A percentile compares a stretch with the other conserved stretches of the same genome.
These are phyloP conservation scores for Mortierella sp. DNA, from an alignment of 371 early-diverging fungal genomes.

Conservation along the genomic window DNA sequence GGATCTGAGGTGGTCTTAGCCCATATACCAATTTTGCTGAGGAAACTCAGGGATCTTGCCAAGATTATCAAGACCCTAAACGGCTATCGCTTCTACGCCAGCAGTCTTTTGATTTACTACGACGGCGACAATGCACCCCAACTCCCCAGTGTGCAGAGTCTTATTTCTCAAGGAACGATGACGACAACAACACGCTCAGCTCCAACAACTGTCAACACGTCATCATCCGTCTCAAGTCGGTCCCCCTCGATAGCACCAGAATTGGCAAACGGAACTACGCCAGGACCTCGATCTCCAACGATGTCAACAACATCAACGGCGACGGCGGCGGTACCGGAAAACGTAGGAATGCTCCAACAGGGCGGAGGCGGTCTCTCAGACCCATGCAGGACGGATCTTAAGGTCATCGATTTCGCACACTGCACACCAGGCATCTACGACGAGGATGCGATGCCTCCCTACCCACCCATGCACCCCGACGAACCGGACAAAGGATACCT, in stretches of 20 bases:
- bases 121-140: slow-evolving; percentile 69
- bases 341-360: background rate
- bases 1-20: slow-evolving; percentile 75
- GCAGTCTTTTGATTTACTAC: slow-evolving; percentile 87
- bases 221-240: background rate
- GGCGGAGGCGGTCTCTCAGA: background rate
- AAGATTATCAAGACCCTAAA: slow-evolving; percentile 78
- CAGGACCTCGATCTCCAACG: background rate
- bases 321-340: background rate
- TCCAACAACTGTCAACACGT: slow-evolving; percentile 5
- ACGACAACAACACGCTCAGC: slow-evolving; percentile 21
- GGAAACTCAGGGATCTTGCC: slow-evolving; percentile 77
- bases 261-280: background rate
- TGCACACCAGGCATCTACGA: slow-evolving; percentile 65
- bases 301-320: background rate
- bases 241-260: background rate
- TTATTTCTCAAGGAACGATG: slow-evolving; percentile 3
- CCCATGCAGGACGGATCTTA: slow-evolving; percentile 74
- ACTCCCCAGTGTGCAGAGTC: slow-evolving; percentile 3
- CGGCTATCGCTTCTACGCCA: slow-evolving; percentile 91
- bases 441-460: slow-evolving; percentile 58
- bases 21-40: slow-evolving; percentile 82
- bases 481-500: slow-evolving; percentile 83
- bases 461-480: slow-evolving; percentile 76
- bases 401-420: slow-evolving; percentile 96